Conservation (phyloP, 2,329 filamentous ascomycete genomes). For the Trichoderma aggressivum region DNA sequence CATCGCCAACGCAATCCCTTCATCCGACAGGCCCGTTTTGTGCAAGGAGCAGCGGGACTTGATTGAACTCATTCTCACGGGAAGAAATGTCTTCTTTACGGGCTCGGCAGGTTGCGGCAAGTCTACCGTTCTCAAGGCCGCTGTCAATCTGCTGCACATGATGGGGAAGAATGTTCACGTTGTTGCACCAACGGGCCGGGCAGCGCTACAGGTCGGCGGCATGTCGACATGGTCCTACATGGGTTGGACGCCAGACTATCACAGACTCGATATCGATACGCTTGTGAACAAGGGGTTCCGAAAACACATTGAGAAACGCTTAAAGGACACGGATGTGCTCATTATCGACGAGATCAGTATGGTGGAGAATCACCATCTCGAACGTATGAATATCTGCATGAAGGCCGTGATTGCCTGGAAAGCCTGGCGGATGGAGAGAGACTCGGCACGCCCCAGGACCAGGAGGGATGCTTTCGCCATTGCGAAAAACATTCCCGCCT, state of each 20-base stretch:
- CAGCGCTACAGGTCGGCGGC: slow-evolving; percentile 56
- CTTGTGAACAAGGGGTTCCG: background rate
- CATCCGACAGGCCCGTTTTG: background rate
- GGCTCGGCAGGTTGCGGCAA: slow-evolving; percentile 54
- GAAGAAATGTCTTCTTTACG: slow-evolving; percentile 61
- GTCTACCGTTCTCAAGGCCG: slow-evolving; percentile 28
- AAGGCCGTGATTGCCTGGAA: slow-evolving; percentile 30
- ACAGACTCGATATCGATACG: slow-evolving; percentile 10
- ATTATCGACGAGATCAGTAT: slow-evolving; percentile 67
- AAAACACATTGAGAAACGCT: slow-evolving; percentile 31
- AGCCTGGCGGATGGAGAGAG: background rate
- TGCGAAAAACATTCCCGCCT: slow-evolving; percentile 22
- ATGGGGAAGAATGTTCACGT: slow-evolving; percentile 41
- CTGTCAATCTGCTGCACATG: slow-evolving; percentile 21
- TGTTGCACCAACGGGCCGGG: slow-evolving; percentile 57
- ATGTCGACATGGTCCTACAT: slow-evolving; percentile 56
- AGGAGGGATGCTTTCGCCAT: slow-evolving; percentile 27
- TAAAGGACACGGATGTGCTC: slow-evolving; percentile 51
- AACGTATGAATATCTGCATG: slow-evolving; percentile 28
- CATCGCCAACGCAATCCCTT: background rate
- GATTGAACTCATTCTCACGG: slow-evolving; percentile 45
- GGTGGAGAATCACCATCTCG: slow-evolving; percentile 51
- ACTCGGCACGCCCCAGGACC: slow-evolving; percentile 24
- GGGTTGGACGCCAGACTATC: slow-evolving; percentile 46
- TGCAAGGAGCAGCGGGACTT: slow-evolving; percentile 27